Evolutionary conservation across 345 rosid species (phyloP).

Genomic region (Xanthoceras sorbifolium): DNA sequence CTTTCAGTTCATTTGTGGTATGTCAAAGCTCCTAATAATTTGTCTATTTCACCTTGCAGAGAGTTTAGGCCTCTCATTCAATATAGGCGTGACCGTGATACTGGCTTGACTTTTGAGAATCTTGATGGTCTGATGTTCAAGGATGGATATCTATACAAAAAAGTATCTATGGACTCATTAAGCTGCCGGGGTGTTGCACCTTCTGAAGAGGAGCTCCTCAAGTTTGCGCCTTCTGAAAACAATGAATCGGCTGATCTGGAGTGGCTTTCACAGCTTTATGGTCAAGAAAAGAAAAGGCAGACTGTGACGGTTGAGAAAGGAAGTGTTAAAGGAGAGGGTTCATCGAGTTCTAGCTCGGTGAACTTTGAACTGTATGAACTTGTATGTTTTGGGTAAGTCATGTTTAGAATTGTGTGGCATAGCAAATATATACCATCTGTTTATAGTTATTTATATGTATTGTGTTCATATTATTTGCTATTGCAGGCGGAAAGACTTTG

Average conservation of each 20-base stretch:
- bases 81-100: conserved; percentile 83
- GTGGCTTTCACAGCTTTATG: conserved; percentile 94
- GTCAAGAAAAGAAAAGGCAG: conserved; percentile 62
- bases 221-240: conserved; percentile 66
- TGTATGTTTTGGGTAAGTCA: conserved; percentile 76
- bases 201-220: conserved; percentile 74
- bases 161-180: conserved; percentile 73
- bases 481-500: conserved; percentile 88
- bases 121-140: conserved; percentile 88
- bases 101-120: conserved; percentile 60
- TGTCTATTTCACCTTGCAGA: conserved; percentile 40
- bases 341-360: conserved; percentile 47
- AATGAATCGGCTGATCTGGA: conserved; percentile 64
- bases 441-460: conserved; percentile 16
- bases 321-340: conserved; percentile 69
- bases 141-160: conserved; percentile 85
- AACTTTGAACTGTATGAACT: conserved; percentile 63
- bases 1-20: conserved; percentile 7
- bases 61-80: conserved; percentile 90
- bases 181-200: conserved; percentile 71
- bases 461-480: conserved; percentile 22
- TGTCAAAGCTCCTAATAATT: not conserved
- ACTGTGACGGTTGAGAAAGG: conserved; percentile 47
- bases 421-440: conserved; percentile 14
- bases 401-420: conserved; percentile 18